Percentiles rank a stretch among this genome's conserved stretches.
phyloP scores from a whole-genome alignment of 2,329 filamentous ascomycete species.

The Ophiosphaerella narmari region DNA sequence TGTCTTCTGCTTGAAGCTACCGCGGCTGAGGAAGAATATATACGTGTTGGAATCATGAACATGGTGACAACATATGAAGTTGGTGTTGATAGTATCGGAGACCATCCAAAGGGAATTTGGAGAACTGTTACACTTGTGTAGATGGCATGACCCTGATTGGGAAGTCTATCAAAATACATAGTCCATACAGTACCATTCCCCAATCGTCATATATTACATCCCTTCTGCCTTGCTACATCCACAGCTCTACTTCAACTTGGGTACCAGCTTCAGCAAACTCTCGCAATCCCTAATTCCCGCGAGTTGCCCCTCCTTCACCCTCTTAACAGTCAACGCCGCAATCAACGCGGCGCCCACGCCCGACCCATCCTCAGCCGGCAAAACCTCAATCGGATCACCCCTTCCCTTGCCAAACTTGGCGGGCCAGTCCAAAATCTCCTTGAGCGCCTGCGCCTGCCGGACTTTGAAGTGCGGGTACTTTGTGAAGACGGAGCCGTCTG shows the following conservation, averaged over 20 bases:
- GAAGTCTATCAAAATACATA: too few relatives aligned
- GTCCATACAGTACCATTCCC: too few relatives aligned
- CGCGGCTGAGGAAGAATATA: too few relatives aligned
- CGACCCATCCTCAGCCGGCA: constrained; percentile 91
- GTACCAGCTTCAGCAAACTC: constrained; percentile 46
- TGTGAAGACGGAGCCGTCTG: constrained; percentile 97
- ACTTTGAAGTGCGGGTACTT: constrained; percentile 99
- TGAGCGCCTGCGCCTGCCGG: constrained; percentile 83
- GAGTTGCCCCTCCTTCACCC: constrained; percentile 63
- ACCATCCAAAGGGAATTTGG: too few relatives aligned
- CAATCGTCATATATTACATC: too few relatives aligned
- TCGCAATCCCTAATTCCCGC: constrained; percentile 61
- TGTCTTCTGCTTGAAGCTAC: too few relatives aligned
- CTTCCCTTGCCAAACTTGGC: constrained; percentile 70
- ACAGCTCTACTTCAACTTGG: constrained; percentile 7
- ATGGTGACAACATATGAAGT: too few relatives aligned
- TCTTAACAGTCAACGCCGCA: constrained; percentile 71
- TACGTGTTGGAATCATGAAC: too few relatives aligned
- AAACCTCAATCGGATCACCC: constrained; percentile 76
- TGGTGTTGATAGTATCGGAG: too few relatives aligned
- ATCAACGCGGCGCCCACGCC: constrained; percentile 97
- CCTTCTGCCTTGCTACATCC: too few relatives aligned
- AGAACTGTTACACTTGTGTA: too few relatives aligned
- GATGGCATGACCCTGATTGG: too few relatives aligned
- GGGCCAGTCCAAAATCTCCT: constrained; percentile 95